Evolutionary conservation across 306 rosid genomes (phyloP), one percentile per base, ranked within the genome.

Genomic region (Lotus japonicus): DNA sequence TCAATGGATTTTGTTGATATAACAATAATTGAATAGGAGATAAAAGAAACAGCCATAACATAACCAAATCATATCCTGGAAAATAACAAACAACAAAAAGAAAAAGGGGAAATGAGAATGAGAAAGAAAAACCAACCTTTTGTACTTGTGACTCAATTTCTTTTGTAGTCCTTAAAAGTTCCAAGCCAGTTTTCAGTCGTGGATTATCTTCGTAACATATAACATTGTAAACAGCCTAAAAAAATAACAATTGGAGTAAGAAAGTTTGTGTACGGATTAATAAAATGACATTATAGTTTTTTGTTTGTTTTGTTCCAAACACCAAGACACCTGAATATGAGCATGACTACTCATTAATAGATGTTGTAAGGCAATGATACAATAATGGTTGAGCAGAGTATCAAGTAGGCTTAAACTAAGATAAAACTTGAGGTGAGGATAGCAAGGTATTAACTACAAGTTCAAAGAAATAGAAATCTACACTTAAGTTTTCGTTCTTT

Each of bases 201-300:
- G 81, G 80, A 11, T 49, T 75, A 60, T 73, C 90, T 2, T 78
- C 61, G 53, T 92, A 92, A 61, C 85, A 89, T 16, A 84, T 89
- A 63, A 92, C 95, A 59, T 92, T 89, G 88, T 85, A 92, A 46
- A 54, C 89, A 44, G 92, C 92, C 96, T 92, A 80, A 18, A 64
- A 61, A 36, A 16, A 53, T 74, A 21, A 48, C 13, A 17, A 15
- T 33, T 33, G 19, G 59, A 31, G 3, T 48, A 15, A 71, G 48
- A 23, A 33, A 21, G 12, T 11, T 39, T 70, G 51, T 61, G 19
- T 49, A 4, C 11, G 43, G 53, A 41, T 21, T 16, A 64, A 42
- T 36, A 4, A 36, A 16, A 49, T 19, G 23, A 33, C 45, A 78
- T 43, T 16, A 4, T 18, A 5, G 12, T 5, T 44, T 51, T 56